These are phyloP conservation scores for Agrocybe pediades DNA, from an alignment of 768 basidiomycete species.

Conservation along the genomic window DNA sequence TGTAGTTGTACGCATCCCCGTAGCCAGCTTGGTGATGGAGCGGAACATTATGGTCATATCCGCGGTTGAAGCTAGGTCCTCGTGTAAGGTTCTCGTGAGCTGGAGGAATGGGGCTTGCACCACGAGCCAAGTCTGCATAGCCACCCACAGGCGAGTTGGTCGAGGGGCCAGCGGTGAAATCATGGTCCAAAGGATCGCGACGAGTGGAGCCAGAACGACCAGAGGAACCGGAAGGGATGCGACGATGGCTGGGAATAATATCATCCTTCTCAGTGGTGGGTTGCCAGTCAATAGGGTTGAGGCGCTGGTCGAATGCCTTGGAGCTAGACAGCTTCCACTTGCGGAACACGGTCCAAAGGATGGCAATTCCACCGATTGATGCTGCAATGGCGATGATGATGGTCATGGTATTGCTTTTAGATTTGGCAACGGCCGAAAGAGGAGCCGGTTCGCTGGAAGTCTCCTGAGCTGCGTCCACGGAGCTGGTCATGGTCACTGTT, in stretches of 20 bases:
- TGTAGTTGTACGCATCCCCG: constrained; percentile 39
- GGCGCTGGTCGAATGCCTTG: constrained; percentile 76
- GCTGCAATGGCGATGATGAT: constrained; percentile 72
- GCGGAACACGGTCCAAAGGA: constrained; percentile 89
- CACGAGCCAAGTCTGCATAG: constrained; percentile 82
- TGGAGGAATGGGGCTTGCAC: constrained; percentile 67
- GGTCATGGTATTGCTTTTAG: constrained; percentile 50
- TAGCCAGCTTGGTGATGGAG: constrained; percentile 58
- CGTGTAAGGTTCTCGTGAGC: constrained; percentile 53
- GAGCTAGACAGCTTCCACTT: constrained; percentile 91
- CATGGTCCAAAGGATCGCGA: constrained; percentile 47
- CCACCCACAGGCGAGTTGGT: constrained; percentile 71
- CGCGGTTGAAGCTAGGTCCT: constrained; percentile 49
- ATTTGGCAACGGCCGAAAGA: constrained; percentile 23
- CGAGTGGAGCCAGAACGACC: constrained; percentile 61
- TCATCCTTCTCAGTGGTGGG: constrained; percentile 55
- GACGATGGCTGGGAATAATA: constrained; percentile 51
- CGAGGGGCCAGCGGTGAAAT: constrained; percentile 52
- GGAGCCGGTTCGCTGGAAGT: constrained; percentile 26
- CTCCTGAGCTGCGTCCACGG: constrained; percentile 27
- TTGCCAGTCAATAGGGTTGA: constrained; percentile 89
- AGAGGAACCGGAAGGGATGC: constrained; percentile 62
- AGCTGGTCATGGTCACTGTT: constrained; percentile 21
- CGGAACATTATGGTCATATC: constrained; percentile 60
- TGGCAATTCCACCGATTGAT: constrained; percentile 64